Conservation (phyloP, 108 stramenopile species). For the Hondaea fermentalgiana region DNA sequence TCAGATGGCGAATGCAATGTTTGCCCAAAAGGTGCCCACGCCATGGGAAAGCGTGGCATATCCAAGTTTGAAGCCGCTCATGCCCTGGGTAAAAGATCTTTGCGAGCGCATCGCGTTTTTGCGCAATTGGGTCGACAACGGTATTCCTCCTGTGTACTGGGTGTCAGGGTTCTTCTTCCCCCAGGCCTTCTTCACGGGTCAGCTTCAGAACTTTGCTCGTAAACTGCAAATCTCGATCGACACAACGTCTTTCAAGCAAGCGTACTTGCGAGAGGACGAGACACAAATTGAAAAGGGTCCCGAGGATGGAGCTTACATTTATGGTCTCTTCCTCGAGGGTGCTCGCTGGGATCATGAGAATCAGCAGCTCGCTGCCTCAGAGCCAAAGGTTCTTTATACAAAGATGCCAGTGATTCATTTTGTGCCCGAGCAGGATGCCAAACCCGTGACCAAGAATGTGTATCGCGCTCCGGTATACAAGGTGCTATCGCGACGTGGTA, state of each 20-base stretch:
- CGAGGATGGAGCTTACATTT: constrained; percentile 49
- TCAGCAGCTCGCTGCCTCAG: constrained; percentile 44
- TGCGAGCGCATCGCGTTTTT: constrained; percentile 45
- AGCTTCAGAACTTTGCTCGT: constrained; percentile 56
- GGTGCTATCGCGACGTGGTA: constrained; percentile 41
- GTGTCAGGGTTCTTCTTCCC: constrained; percentile 64
- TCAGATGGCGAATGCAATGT: constrained; percentile 47
- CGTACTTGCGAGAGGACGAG: constrained; percentile 22
- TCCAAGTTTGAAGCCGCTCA: constrained; percentile 54
- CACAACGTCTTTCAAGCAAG: constrained; percentile 42
- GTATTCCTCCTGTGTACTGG: constrained; percentile 52
- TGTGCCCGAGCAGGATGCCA: constrained; percentile 35
- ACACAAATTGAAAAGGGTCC: constrained; percentile 34
- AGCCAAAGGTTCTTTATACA: constrained; percentile 54
- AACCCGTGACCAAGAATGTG: constrained; percentile 31
- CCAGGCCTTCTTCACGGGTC: constrained; percentile 59
- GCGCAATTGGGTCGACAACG: constrained; percentile 46
- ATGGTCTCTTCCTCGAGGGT: constrained; percentile 55
- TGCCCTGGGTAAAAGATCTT: constrained; percentile 50
- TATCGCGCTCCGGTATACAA: constrained; percentile 64
- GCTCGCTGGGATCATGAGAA: constrained; percentile 47
- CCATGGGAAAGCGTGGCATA: constrained; percentile 46
- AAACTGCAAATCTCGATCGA: constrained; percentile 50
- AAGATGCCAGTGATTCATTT: constrained; percentile 54
- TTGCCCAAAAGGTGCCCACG: constrained; percentile 45